A percentile compares a stretch with the other conserved stretches of the same genome.
Evolutionary conservation across 23 red algal species (phyloP).

Genomic region (Cyanidium caldarium): DNA sequence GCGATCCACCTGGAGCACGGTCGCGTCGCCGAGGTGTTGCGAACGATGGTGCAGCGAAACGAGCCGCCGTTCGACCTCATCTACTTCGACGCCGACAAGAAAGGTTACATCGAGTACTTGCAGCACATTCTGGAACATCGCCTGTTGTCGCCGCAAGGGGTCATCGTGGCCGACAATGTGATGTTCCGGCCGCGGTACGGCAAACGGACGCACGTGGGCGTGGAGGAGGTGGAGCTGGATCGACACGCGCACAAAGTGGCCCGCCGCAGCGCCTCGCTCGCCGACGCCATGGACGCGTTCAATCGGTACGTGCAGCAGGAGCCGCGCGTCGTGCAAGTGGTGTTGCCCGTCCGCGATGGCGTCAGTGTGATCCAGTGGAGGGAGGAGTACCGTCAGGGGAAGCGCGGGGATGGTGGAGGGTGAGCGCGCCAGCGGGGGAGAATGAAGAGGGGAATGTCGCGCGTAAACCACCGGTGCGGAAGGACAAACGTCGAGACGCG

Average conservation of each 20-base stretch:
- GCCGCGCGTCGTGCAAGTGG: conserved; percentile 24
- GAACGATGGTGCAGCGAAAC: not conserved
- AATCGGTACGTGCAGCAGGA: conserved; percentile 31
- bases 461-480: too few relatives aligned
- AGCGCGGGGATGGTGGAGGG: too few relatives aligned
- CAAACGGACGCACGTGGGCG: not conserved
- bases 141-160: conserved; percentile 36
- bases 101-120: conserved; percentile 38
- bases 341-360: conserved; percentile 68
- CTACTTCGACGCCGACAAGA: conserved; percentile 85
- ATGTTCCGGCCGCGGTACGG: conserved; percentile 45
- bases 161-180: conserved; percentile 61
- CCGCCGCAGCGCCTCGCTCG: not conserved
- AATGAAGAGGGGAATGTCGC: too few relatives aligned
- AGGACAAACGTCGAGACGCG: too few relatives aligned
- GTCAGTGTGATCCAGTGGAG: conserved; percentile 42
- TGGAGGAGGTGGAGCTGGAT: conserved; percentile 28
- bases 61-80: conserved; percentile 57
- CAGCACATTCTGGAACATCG: conserved; percentile 24
- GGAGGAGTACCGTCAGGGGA: not conserved
- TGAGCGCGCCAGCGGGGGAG: too few relatives aligned
- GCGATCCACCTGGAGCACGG: conserved; percentile 27
- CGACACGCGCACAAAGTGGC: conserved; percentile 6
- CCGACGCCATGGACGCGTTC: conserved; percentile 37
- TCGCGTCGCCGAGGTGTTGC: conserved; percentile 13